Evolutionary conservation across 2,329 filamentous ascomycete species (phyloP), one percentile per base, ranked within the genome.

Genomic region (Teratosphaeria viscida): DNA sequence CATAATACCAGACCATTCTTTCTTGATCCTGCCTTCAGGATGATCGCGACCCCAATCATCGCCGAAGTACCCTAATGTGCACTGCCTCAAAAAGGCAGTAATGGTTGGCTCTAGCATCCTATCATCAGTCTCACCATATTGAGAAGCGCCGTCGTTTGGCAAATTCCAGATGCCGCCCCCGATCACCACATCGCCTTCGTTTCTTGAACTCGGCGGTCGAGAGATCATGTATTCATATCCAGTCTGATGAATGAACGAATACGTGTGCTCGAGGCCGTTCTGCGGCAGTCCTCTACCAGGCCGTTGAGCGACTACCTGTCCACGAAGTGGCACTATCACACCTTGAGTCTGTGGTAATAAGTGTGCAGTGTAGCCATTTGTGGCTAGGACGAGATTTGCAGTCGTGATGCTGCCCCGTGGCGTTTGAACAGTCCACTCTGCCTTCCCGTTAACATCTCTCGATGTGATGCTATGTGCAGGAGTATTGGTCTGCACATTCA

Each of bases 221-320:
- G 81, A 78, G 8, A 88, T 81, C 78, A 88, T 83, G 70, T 88
- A 89, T 61, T 88, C 86, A 66, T 85, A 87, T 0, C 85, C 83
- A 27, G 74, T 72, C 1, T 76, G 75, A 66, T 84, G 84, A 29
- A 86, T 81, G 63, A 88, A 84, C 23, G 79, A 84, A 65, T 85
- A 87, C 1, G 83, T 84, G 2, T 75, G 77, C 5, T 73, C 69
- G 32, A 84, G 66, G 11, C 77, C 68, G 1, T 59, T 60, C 2
- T 78, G 76, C 62, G 66, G 62, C 54, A 55, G 74, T 64, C 26
- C 72, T 57, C 52, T 75, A 11, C 72, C 67, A n/a, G 73, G 71
- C 37, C 65, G 63, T 37, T 76, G 73, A 2, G 70, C 72, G 1
- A 71, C 73, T 32, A 77, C 71, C 60, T 77, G 75, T 2, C 74